phyloP scores from a whole-genome alignment of 2,329 filamentous ascomycete genomes.

The Ophiocordyceps robertsii region DNA sequence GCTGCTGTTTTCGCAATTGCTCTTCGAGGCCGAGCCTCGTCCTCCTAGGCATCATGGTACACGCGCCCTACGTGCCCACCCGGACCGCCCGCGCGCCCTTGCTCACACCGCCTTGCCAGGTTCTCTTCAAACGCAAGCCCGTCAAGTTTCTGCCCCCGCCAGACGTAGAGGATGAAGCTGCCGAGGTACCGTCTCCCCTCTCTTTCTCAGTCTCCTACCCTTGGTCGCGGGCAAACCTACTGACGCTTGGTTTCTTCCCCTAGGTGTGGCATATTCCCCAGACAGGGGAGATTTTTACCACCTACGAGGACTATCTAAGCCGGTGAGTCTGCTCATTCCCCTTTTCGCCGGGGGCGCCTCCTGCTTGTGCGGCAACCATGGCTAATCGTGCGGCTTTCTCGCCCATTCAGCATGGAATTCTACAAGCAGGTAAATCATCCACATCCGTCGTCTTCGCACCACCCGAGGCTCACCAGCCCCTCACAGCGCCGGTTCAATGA shows the following conservation, averaged over 20 bases:
- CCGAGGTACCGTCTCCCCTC: constrained; percentile 50
- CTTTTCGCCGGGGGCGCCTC: background rate
- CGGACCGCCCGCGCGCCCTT: background rate
- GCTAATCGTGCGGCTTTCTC: constrained; percentile 4
- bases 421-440: constrained; percentile 59
- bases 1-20: background rate
- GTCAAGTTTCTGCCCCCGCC: constrained; percentile 68
- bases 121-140: constrained; percentile 91
- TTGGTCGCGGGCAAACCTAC: constrained; percentile 39
- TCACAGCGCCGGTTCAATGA: constrained; percentile 76
- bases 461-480: constrained; percentile 7
- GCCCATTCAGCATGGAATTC: constrained; percentile 61
- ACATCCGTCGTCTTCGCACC: background rate
- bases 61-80: background rate
- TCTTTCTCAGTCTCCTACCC: constrained; percentile 2
- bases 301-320: constrained; percentile 77
- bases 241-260: background rate
- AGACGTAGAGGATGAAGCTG: constrained; percentile 63
- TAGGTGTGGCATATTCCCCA: constrained; percentile 87
- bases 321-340: constrained; percentile 42
- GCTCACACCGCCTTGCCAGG: constrained; percentile 37
- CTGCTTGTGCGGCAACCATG: no score
- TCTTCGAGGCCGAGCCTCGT: background rate
- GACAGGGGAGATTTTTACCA: constrained; percentile 79
- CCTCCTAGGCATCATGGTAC: constrained; percentile 5